These are phyloP conservation scores for Malus sylvestris DNA, from an alignment of 306 rosid species.

Conservation along the genomic window DNA sequence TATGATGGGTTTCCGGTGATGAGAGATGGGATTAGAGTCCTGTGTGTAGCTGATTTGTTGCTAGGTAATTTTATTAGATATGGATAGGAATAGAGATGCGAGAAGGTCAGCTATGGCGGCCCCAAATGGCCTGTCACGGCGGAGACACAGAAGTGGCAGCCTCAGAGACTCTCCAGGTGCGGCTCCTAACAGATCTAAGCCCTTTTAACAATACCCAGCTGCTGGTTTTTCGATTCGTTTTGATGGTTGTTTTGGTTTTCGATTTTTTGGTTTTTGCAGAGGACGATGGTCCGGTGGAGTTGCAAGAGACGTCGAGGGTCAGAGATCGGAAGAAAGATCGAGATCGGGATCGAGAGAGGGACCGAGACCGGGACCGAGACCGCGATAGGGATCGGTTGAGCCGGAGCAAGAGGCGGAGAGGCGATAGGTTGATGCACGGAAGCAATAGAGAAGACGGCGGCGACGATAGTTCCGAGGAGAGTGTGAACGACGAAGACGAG, in stretches of 20 bases:
- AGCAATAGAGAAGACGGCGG: conserved; percentile 66
- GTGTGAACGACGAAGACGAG: conserved; percentile 77
- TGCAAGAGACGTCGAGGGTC: conserved; percentile 73
- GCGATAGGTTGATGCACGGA: conserved; percentile 73
- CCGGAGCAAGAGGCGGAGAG: conserved; percentile 74
- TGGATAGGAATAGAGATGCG: conserved; percentile 87
- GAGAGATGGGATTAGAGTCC: conserved; percentile 32
- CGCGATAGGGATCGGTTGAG: conserved; percentile 77
- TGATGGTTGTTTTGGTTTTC: background rate
- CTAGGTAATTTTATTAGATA: conserved; percentile 21
- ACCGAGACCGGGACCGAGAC: conserved; percentile 36
- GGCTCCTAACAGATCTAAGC: conserved; percentile 53
- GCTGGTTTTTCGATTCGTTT: conserved; percentile 12
- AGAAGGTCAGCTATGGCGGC: conserved; percentile 66
- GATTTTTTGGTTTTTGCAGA: conserved; percentile 33
- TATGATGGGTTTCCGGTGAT: conserved; percentile 28
- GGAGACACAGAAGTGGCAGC: conserved; percentile 68
- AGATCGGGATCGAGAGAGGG: conserved; percentile 74
- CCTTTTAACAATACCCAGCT: background rate
- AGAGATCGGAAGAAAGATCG: conserved; percentile 69
- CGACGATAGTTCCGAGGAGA: conserved; percentile 81
- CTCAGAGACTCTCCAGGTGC: conserved; percentile 94
- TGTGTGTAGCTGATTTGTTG: conserved; percentile 31
- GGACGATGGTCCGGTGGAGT: conserved; percentile 78
- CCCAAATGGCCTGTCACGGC: conserved; percentile 57